Base-by-base conservation (phyloP, 345 rosid genomes). In the Citrus inodora region DNA sequence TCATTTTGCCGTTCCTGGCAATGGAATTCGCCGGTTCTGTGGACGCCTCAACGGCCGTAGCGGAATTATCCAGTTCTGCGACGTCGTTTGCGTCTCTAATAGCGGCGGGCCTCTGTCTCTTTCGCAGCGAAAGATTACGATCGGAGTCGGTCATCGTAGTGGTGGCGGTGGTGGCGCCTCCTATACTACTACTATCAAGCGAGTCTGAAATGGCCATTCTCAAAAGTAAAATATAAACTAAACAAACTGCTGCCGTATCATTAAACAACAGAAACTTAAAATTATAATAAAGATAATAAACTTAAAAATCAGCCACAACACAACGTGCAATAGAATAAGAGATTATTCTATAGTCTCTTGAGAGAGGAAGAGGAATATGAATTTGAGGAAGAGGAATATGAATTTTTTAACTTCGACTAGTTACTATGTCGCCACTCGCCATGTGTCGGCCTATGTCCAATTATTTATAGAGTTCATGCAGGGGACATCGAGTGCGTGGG, bases 181-280 rank as follows among this genome's bases (percentile, higher is more conserved):
- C 76, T 19, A 25, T 4, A 67, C 56, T 65, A 63, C 77, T 4
- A 63, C 48, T 60, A 63, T 79, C 86, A 64, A 35, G 53, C 74
- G 87, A 70, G 56, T 82, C 90, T 69, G 84, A 67, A 67, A 80
- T 75, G 80, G 84, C 82, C 93, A 89, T 86, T 78, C 61, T 46
- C 51, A 3, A 46, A 46, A 46, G 51, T 46, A 13, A 46, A 46
- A 46, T 13, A 46, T 13, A 46, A 46, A 48, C 22, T 71, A 53
- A 53, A 16, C 56, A 19, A 53, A 53, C 22, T 4, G 6, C 5
- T 17, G 6, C 22, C 22, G 22, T 4, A 53, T 16, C 58, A 53
- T 22, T 16, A 53, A 53, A 53, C 58, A 53, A 17, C 58, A 53
- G 8, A 53, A 53, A 19, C 58, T 46, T 11, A 1, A 9, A 46